phyloP scores from a whole-genome alignment of 2,329 filamentous ascomycete genomes.

The Rutstroemia sp. region DNA sequence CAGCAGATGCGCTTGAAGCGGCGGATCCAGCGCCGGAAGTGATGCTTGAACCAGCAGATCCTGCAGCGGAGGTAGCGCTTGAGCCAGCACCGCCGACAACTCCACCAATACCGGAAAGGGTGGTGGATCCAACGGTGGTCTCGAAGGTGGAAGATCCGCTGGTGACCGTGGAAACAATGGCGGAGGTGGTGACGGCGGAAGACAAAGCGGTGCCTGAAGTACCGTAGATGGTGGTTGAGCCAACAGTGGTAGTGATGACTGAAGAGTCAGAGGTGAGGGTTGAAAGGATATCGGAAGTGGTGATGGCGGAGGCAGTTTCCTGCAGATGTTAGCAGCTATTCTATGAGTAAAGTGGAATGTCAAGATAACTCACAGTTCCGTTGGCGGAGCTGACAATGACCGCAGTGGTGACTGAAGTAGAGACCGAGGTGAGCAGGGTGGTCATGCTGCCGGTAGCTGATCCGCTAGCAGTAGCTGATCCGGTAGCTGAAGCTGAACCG shows the following conservation, averaged over 20 bases:
- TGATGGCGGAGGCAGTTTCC: slow-evolving; percentile 17
- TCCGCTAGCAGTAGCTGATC: no score
- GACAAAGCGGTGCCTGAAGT: slow-evolving; percentile 6
- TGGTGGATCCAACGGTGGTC: slow-evolving; percentile 18
- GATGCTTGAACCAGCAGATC: slow-evolving; percentile 16
- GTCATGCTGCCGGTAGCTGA: slow-evolving; percentile 6
- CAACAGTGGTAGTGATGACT: slow-evolving; percentile 20
- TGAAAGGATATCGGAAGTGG: slow-evolving; percentile 21
- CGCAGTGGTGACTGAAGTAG: background rate
- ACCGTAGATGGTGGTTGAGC: slow-evolving; percentile 22
- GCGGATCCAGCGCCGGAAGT: slow-evolving; percentile 18
- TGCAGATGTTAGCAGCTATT: background rate
- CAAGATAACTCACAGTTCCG: slow-evolving; percentile 4
- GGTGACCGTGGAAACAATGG: slow-evolving; percentile 13
- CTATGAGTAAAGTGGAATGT: background rate
- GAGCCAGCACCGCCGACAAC: slow-evolving; percentile 7
- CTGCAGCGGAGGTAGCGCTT: slow-evolving; percentile 12
- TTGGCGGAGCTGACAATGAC: background rate
- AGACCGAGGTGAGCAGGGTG: slow-evolving; percentile 8
- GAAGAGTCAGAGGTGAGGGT: slow-evolving; percentile 18
- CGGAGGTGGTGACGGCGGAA: slow-evolving; percentile 11
- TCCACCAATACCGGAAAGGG: slow-evolving; percentile 11
- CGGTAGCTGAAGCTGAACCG: background rate
- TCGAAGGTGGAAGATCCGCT: slow-evolving; percentile 14
- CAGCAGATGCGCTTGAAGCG: slow-evolving; percentile 15